Conservation (phyloP, 805 yeast species). For the Nakazawaea wickerhamii region DNA sequence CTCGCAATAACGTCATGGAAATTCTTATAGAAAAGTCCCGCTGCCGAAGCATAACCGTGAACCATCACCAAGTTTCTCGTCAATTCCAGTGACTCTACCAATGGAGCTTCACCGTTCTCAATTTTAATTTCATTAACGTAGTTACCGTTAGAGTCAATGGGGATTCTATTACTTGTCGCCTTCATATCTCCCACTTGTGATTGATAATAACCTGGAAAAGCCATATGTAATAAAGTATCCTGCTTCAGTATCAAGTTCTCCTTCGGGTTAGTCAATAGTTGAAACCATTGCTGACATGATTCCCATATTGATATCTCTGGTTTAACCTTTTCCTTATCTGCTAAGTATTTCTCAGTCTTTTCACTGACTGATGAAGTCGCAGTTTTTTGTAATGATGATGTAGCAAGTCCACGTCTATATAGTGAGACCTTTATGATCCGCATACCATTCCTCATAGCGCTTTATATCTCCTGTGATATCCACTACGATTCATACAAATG, state of each 20-base stretch:
- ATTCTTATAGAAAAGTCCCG: conserved; percentile 53
- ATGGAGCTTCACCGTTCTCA: conserved; percentile 15
- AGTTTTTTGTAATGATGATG: not conserved
- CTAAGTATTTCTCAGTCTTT: not conserved
- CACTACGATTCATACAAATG: too few species aligned
- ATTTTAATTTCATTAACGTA: conserved; percentile 24
- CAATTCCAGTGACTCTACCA: not conserved
- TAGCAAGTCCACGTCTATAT: too few species aligned
- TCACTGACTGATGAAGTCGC: conserved; percentile 3
- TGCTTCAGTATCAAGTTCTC: conserved; percentile 4
- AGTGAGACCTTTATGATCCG: too few species aligned
- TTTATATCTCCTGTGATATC: too few species aligned
- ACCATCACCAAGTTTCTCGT: conserved; percentile 40
- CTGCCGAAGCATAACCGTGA: conserved; percentile 54
- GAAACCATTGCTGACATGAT: conserved; percentile 4
- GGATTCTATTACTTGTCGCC: conserved; percentile 8
- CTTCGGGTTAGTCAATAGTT: not conserved
- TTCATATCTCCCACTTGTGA: not conserved
- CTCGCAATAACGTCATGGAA: conserved; percentile 36
- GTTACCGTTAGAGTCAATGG: conserved; percentile 15
- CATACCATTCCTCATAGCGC: too few species aligned
- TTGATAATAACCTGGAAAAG: conserved; percentile 10
- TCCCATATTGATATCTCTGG: conserved; percentile 1
- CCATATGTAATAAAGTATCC: conserved; percentile 5
- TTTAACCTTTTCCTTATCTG: conserved; percentile 3